phyloP scores from a whole-genome alignment of 2,329 filamentous ascomycete genomes.

The Colletotrichum lentis region DNA sequence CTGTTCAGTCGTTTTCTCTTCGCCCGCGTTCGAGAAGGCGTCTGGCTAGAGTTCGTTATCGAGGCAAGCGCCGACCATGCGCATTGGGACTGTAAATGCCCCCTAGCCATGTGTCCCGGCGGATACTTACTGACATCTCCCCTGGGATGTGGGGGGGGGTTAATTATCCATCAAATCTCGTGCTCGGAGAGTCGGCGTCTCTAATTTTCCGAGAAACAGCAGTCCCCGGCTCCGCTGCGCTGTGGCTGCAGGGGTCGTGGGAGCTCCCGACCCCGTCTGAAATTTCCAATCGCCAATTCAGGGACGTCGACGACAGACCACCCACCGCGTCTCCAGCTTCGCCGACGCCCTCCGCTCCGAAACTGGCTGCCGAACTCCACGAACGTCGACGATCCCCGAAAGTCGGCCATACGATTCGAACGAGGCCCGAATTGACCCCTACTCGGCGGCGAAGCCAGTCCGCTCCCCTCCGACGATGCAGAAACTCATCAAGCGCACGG shows the following conservation, averaged over 20 bases:
- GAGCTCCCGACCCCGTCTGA: slow-evolving; percentile 31
- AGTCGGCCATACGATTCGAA: neutral
- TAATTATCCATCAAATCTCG: slow-evolving; percentile 14
- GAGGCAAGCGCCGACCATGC: slow-evolving; percentile 6
- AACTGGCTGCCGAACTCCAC: slow-evolving; percentile 20
- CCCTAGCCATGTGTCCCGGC: slow-evolving; percentile 9
- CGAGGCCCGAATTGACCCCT: slow-evolving; percentile 2
- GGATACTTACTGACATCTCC: slow-evolving; percentile 31
- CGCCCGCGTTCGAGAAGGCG: neutral
- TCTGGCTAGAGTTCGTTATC: slow-evolving; percentile 6
- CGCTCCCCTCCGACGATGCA: slow-evolving; percentile 62
- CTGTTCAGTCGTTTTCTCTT: neutral
- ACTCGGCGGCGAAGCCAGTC: slow-evolving; percentile 17
- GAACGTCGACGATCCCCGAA: neutral
- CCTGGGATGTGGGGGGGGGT: slow-evolving; percentile 16
- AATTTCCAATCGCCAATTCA: slow-evolving; percentile 37
- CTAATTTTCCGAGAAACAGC: slow-evolving; percentile 13
- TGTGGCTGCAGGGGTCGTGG: slow-evolving; percentile 29
- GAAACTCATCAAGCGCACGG: slow-evolving; percentile 72
- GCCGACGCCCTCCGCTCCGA: slow-evolving; percentile 5
- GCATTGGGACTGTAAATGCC: slow-evolving; percentile 10
- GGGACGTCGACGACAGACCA: slow-evolving; percentile 29
- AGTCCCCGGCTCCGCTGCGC: neutral
- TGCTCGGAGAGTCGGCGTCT: slow-evolving; percentile 11
- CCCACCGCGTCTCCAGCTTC: slow-evolving; percentile 22